These are phyloP conservation scores for Casuarina cunninghamiana DNA, from an alignment of 306 rosid species.

Conservation along the genomic window DNA sequence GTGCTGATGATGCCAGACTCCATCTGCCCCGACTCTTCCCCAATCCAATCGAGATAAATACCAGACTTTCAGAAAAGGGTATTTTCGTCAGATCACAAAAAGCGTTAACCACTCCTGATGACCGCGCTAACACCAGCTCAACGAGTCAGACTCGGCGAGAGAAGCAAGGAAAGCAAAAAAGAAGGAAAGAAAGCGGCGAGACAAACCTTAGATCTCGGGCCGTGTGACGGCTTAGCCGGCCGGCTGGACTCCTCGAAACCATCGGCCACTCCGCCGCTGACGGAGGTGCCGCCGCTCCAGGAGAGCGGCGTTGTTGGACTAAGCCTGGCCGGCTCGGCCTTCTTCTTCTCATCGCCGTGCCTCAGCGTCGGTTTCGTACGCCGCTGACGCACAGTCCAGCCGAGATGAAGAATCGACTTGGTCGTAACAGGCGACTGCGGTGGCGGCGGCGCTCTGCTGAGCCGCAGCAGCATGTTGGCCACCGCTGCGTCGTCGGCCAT, in stretches of 20 bases:
- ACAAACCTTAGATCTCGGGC: constrained; percentile 82
- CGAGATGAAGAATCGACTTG: constrained; percentile 20
- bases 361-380: constrained; percentile 54
- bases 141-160: constrained; percentile 8
- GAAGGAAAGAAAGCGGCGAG: neutral
- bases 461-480: constrained; percentile 50
- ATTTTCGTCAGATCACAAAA: constrained; percentile 25
- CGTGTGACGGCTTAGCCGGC: constrained; percentile 14
- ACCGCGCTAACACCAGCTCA: constrained; percentile 3
- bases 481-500: constrained; percentile 60
- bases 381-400: constrained; percentile 64
- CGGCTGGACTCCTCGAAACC: constrained; percentile 61
- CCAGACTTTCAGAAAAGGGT: constrained; percentile 17
- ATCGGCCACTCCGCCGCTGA: constrained; percentile 43
- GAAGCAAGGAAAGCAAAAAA: neutral
- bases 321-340: constrained; percentile 41
- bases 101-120: constrained; percentile 24
- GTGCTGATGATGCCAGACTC: constrained; percentile 3
- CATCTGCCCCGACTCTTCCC: neutral
- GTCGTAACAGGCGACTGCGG: constrained; percentile 2
- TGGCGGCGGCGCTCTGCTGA: constrained; percentile 28
- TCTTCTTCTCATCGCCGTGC: constrained; percentile 10
- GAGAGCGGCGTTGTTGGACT: constrained; percentile 95
- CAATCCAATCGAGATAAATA: constrained; percentile 27
- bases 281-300: constrained; percentile 68